phyloP scores from a whole-genome alignment of 169 alveolate genomes.

The Ichthyophthirius multifiliis region DNA sequence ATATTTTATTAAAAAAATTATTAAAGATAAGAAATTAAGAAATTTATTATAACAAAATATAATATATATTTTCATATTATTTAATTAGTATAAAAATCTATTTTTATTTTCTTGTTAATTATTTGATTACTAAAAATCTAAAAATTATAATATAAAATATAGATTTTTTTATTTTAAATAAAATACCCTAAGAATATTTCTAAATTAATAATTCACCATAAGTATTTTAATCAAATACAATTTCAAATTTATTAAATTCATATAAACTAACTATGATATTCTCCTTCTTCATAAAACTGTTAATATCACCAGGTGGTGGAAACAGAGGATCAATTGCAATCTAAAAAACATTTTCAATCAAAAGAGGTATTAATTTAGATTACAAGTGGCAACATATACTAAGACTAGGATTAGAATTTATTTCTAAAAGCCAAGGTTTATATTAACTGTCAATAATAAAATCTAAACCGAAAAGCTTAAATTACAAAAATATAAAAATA shows the following conservation, averaged over 20 bases:
- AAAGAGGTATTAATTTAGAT: constrained; percentile 57
- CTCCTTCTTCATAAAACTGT: constrained; percentile 37
- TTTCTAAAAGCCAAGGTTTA: constrained; percentile 79
- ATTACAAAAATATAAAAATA: too few species aligned
- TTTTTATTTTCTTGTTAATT: too few species aligned
- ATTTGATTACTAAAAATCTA: too few species aligned
- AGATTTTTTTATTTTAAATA: too few species aligned
- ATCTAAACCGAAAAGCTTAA: constrained; percentile 82
- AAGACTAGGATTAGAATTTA: constrained; percentile 81
- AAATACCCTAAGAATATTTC: too few species aligned
- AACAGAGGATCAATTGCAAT: constrained; percentile 73
- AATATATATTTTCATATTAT: too few species aligned
- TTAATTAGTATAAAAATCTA: too few species aligned
- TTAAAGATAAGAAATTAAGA: too few species aligned
- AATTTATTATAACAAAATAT: too few species aligned
- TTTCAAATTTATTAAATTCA: constrained; percentile 61
- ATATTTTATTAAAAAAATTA: too few species aligned
- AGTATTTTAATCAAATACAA: constrained; percentile 44
- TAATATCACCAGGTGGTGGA: constrained; percentile 67
- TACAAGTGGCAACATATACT: constrained; percentile 54
- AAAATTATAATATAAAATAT: too few species aligned
- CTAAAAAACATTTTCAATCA: constrained; percentile 70
- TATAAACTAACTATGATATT: constrained; percentile 52
- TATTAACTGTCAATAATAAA: constrained; percentile 80
- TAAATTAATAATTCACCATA: too few species aligned